Percentiles rank a stretch among this genome's conserved stretches.
Evolutionary conservation across 1,139 yeast species (phyloP).

Genomic region (Yamadazyma epiphylla): DNA sequence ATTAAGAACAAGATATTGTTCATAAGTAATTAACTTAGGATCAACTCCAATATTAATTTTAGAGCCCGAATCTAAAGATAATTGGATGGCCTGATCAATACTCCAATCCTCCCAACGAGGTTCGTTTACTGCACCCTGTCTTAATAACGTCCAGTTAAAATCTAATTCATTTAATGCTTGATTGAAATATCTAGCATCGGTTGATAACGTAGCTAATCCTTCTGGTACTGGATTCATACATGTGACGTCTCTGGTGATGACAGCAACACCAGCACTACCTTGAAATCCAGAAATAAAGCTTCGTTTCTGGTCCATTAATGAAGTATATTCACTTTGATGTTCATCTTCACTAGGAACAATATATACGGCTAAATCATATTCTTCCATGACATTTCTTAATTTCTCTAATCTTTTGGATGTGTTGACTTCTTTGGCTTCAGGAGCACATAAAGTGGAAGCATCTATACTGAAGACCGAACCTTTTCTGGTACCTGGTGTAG

Average conservation of each 20-base stretch:
- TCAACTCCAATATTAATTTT: conserved; percentile 44
- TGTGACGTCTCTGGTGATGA: conserved; percentile 69
- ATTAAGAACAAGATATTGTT: conserved; percentile 25
- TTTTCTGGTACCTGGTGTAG: conserved; percentile 33
- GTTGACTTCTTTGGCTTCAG: conserved; percentile 48
- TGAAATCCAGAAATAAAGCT: conserved; percentile 85
- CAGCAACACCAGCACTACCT: conserved; percentile 94
- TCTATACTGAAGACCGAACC: conserved; percentile 49
- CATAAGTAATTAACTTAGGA: conserved; percentile 65
- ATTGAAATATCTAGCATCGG: conserved; percentile 92
- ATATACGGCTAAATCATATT: conserved; percentile 67
- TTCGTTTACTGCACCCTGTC: conserved; percentile 70
- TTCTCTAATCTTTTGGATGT: conserved; percentile 57
- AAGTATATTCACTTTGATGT: conserved; percentile 89
- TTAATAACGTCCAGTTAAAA: conserved; percentile 80
- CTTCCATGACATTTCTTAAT: conserved; percentile 64
- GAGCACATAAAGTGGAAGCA: conserved; percentile 41
- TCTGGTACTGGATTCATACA: conserved; percentile 56
- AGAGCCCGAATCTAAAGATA: conserved; percentile 38
- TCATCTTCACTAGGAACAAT: conserved; percentile 90
- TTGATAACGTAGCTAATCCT: conserved; percentile 76
- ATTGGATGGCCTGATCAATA: conserved; percentile 55
- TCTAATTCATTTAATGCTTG: conserved; percentile 90
- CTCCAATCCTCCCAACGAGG: conserved; percentile 92
- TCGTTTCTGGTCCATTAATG: conserved; percentile 76